Percentiles rank a stretch among this genome's conserved stretches.
phyloP scores from a whole-genome alignment of 768 basidiomycete species.

The Calocybe cyanea region DNA sequence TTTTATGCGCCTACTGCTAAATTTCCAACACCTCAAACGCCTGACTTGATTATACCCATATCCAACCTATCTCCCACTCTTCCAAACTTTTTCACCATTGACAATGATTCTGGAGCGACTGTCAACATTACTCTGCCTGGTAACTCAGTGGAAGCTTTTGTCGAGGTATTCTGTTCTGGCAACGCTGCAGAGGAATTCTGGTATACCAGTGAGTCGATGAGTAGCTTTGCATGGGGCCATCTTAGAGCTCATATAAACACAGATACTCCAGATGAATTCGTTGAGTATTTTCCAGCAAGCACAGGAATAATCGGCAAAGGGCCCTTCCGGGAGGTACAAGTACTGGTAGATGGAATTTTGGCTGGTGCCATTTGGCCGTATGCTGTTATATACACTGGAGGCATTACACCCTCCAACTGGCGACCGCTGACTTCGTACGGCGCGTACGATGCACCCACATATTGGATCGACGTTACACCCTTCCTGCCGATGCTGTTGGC shows the following conservation, averaged over 20 bases:
- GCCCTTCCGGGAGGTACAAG: constrained; percentile 59
- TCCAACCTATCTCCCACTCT: constrained; percentile 46
- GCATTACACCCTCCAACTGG: constrained; percentile 45
- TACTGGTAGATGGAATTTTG: constrained; percentile 50
- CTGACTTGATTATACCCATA: constrained; percentile 56
- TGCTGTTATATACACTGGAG: constrained; percentile 57
- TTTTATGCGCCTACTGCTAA: constrained; percentile 47
- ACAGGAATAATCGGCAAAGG: constrained; percentile 46
- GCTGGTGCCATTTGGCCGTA: constrained; percentile 55
- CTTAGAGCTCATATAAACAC: constrained; percentile 23
- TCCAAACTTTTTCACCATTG: constrained; percentile 33
- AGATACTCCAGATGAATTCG: constrained; percentile 48
- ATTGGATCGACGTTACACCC: constrained; percentile 60
- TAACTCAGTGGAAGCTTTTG: constrained; percentile 51
- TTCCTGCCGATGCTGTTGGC: constrained; percentile 48
- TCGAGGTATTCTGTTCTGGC: constrained; percentile 58
- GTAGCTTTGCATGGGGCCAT: neutral
- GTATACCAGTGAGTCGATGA: constrained; percentile 33
- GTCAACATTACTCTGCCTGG: constrained; percentile 47
- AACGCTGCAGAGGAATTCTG: constrained; percentile 65
- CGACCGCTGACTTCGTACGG: constrained; percentile 63
- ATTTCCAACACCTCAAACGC: constrained; percentile 42
- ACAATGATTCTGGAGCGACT: constrained; percentile 23
- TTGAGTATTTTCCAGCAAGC: constrained; percentile 40
- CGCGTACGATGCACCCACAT: constrained; percentile 60